Evolutionary conservation across 805 yeast genomes (phyloP).

Genomic region (Wickerhamomyces sydowiorum): DNA sequence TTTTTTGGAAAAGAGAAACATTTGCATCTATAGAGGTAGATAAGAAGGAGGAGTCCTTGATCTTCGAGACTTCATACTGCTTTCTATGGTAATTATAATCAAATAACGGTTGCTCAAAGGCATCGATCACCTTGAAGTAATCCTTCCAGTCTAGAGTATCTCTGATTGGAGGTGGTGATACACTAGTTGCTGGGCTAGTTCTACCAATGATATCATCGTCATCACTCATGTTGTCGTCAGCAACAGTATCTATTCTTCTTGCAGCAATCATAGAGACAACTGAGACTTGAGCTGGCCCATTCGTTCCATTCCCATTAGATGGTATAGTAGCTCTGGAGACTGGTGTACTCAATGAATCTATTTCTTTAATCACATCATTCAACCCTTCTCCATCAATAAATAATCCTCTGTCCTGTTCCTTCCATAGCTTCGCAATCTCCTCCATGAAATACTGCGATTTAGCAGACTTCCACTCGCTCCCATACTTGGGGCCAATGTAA

Average conservation of each 20-base stretch:
- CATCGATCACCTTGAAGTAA: slow-evolving; percentile 60
- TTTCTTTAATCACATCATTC: slow-evolving; percentile 56
- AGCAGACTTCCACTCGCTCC: slow-evolving; percentile 78
- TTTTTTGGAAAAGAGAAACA: slow-evolving; percentile 39
- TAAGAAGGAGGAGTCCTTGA: slow-evolving; percentile 15
- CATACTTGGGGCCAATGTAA: slow-evolving; percentile 71
- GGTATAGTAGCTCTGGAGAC: slow-evolving; percentile 1
- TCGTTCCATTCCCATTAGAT: slow-evolving; percentile 1
- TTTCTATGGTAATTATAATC: slow-evolving; percentile 55
- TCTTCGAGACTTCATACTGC: slow-evolving; percentile 43
- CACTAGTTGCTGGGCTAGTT: slow-evolving; percentile 21
- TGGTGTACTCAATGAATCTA: slow-evolving; percentile 24
- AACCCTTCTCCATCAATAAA: slow-evolving; percentile 78
- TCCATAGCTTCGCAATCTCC: slow-evolving; percentile 78
- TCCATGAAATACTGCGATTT: slow-evolving; percentile 63
- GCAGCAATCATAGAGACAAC: slow-evolving; percentile 1
- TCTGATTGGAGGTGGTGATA: slow-evolving; percentile 20
- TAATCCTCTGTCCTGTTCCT: slow-evolving; percentile 80
- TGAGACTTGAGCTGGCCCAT: background rate
- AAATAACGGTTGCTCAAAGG: slow-evolving; percentile 58
- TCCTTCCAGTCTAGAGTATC: slow-evolving; percentile 59
- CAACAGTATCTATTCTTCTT: slow-evolving; percentile 8
- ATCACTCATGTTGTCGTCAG: slow-evolving; percentile 9
- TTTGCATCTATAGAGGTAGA: slow-evolving; percentile 24
- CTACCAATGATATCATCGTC: slow-evolving; percentile 8